A percentile compares a stretch with the other conserved stretches of the same genome.
Evolutionary conservation across 129 eudicot genomes (phyloP).

Genomic region (Solidago caesia): DNA sequence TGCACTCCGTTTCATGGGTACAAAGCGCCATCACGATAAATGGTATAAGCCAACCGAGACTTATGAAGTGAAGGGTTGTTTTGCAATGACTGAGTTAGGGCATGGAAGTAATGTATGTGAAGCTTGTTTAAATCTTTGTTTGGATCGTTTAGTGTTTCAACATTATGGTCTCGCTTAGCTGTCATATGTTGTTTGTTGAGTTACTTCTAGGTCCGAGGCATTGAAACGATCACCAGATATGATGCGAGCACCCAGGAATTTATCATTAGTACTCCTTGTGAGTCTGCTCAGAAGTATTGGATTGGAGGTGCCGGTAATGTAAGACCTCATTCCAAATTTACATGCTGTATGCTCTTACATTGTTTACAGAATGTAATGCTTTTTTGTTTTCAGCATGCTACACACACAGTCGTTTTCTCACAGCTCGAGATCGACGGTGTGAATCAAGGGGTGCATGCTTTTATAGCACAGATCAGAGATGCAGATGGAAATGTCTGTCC

Average conservation of each 20-base stretch:
- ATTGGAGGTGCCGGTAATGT: constrained; percentile 98
- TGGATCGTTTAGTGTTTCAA: background rate
- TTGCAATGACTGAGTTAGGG: constrained; percentile 96
- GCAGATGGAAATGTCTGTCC: constrained; percentile 68
- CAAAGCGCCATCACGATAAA: constrained; percentile 88
- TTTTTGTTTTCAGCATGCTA: constrained; percentile 58
- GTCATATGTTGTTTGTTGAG: background rate
- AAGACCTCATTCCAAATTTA: constrained; percentile 12
- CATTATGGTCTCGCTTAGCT: background rate
- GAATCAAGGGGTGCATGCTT: constrained; percentile 94
- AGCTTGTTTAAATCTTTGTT: background rate
- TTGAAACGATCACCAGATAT: constrained; percentile 78
- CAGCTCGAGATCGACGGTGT: constrained; percentile 78
- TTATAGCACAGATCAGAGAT: constrained; percentile 78
- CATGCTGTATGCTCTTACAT: background rate
- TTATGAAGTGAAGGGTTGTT: constrained; percentile 67
- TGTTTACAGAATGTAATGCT: background rate
- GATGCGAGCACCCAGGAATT: constrained; percentile 75
- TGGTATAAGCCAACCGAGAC: constrained; percentile 73
- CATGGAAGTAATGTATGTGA: constrained; percentile 96
- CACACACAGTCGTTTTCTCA: constrained; percentile 85
- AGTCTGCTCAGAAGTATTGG: constrained; percentile 98
- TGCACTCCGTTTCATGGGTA: constrained; percentile 80
- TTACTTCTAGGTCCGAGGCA: constrained; percentile 74
- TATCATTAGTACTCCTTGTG: constrained; percentile 78